A percentile compares a stretch with the other conserved stretches of the same genome.
Conservation (phyloP, 257 asterid genomes). For the Echites panduratus region DNA sequence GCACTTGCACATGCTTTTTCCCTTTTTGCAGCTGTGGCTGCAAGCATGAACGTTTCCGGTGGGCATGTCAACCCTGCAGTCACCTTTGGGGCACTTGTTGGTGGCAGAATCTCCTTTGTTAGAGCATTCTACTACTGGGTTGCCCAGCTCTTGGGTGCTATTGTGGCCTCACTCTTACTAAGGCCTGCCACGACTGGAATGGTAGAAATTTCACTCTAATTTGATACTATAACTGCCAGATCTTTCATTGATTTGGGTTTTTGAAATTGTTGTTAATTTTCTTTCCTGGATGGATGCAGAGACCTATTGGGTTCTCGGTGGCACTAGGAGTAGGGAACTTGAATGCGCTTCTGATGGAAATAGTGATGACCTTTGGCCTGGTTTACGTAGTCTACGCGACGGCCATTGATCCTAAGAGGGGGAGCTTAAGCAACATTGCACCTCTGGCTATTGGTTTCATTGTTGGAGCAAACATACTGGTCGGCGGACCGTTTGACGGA, state of each 20-base stretch:
- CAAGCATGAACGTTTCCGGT: constrained; percentile 87
- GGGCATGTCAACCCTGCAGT: constrained; percentile 92
- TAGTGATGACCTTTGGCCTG: constrained; percentile 70
- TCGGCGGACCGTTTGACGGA: constrained; percentile 89
- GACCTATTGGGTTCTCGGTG: constrained; percentile 76
- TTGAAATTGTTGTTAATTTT: neutral
- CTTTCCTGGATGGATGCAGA: constrained; percentile 33
- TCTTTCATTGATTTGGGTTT: neutral
- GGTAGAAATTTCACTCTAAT: constrained; percentile 13
- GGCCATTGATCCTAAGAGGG: constrained; percentile 73
- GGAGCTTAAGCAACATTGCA: constrained; percentile 65
- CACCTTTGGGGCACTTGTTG: constrained; percentile 85
- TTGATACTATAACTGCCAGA: too few species aligned
- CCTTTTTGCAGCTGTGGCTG: constrained; percentile 74
- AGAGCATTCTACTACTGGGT: constrained; percentile 84
- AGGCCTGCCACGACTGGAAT: constrained; percentile 64
- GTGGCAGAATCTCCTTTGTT: constrained; percentile 68
- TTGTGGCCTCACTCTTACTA: constrained; percentile 58
- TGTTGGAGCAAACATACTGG: constrained; percentile 74
- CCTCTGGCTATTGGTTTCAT: constrained; percentile 89
- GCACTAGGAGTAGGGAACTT: constrained; percentile 54
- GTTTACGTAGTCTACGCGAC: constrained; percentile 77
- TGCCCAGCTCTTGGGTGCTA: constrained; percentile 90
- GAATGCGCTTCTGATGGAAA: constrained; percentile 75
- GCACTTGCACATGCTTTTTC: constrained; percentile 75